These are phyloP conservation scores for Golubevia pallescens DNA, from an alignment of 1,284 basidiomycete species.

Conservation along the genomic window DNA sequence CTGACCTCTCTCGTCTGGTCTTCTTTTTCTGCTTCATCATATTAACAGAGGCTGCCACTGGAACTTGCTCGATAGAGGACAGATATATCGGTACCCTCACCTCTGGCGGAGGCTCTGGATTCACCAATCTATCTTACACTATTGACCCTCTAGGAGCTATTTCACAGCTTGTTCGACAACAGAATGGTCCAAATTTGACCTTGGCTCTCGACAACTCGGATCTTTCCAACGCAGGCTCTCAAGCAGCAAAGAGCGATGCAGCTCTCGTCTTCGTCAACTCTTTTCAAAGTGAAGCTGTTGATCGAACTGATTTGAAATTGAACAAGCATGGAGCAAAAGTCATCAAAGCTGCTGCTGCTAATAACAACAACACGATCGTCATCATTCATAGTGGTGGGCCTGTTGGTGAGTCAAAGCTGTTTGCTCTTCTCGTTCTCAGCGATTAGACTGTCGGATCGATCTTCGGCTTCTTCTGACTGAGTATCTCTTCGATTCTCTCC, in stretches of 20 bases:
- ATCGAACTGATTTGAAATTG: conserved; percentile 19
- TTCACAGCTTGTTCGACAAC: conserved; percentile 12
- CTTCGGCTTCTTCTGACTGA: too few species aligned
- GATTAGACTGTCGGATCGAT: background rate
- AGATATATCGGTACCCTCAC: conserved; percentile 25
- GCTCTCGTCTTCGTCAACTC: conserved; percentile 31
- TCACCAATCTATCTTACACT: conserved; percentile 24
- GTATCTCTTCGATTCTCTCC: too few species aligned
- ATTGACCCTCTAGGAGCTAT: conserved; percentile 28
- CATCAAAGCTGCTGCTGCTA: conserved; percentile 22
- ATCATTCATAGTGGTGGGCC: conserved; percentile 26
- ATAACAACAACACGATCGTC: conserved; percentile 34
- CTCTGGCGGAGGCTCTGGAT: conserved; percentile 21
- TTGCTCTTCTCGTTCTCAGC: background rate
- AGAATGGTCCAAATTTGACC: conserved; percentile 12
- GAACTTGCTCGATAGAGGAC: too few species aligned
- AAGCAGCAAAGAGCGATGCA: conserved; percentile 12
- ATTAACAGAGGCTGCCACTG: too few species aligned
- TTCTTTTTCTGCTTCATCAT: too few species aligned
- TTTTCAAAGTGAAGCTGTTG: conserved; percentile 17
- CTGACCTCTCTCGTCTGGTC: too few species aligned
- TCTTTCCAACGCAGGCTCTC: conserved; percentile 17
- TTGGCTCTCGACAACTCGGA: conserved; percentile 24
- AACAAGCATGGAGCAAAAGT: conserved; percentile 21
- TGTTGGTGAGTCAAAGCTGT: background rate